A percentile compares a stretch with the other conserved stretches of the same genome.
These are phyloP conservation scores for Trametes sanguinea DNA, from an alignment of 768 basidiomycete genomes.

Conservation along the genomic window DNA sequence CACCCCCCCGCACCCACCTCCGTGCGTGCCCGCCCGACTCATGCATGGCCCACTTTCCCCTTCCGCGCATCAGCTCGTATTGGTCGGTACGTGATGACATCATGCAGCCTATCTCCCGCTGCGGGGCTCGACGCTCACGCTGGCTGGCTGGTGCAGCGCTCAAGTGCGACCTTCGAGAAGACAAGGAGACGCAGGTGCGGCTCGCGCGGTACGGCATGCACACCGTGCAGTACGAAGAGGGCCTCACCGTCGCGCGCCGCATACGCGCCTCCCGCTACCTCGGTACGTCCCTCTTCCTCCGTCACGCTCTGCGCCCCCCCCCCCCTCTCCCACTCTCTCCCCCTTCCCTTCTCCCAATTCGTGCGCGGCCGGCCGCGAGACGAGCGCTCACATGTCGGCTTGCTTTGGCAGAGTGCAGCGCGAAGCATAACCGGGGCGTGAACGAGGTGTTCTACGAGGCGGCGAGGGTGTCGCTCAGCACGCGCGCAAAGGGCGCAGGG, in stretches of 20 bases:
- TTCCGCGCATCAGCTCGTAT: constrained; percentile 59
- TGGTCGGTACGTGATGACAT: constrained; percentile 69
- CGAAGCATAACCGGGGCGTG: constrained; percentile 95
- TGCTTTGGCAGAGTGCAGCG: constrained; percentile 78
- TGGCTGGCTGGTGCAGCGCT: constrained; percentile 53
- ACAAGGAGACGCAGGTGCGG: constrained; percentile 67
- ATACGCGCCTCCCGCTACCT: constrained; percentile 93
- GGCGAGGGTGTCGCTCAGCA: constrained; percentile 79
- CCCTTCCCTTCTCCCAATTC: too few species aligned
- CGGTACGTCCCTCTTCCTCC: constrained; percentile 51
- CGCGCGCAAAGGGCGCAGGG: constrained; percentile 65
- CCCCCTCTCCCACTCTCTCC: too few species aligned
- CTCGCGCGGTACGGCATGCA: constrained; percentile 69
- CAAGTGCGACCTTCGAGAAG: constrained; percentile 95
- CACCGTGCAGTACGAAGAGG: constrained; percentile 90
- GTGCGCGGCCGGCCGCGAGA: too few species aligned
- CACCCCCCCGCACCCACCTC: constrained; percentile 16
- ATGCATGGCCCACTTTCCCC: background rate
- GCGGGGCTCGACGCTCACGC: background rate
- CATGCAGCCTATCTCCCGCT: background rate
- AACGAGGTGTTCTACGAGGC: constrained; percentile 92
- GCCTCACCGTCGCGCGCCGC: constrained; percentile 81
- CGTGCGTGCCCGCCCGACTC: too few species aligned
- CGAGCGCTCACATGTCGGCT: too few species aligned
- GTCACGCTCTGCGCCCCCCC: too few species aligned